Evolutionary conservation across 2,329 filamentous ascomycete genomes (phyloP).

Genomic region (Kalaharituber pfeilii): DNA sequence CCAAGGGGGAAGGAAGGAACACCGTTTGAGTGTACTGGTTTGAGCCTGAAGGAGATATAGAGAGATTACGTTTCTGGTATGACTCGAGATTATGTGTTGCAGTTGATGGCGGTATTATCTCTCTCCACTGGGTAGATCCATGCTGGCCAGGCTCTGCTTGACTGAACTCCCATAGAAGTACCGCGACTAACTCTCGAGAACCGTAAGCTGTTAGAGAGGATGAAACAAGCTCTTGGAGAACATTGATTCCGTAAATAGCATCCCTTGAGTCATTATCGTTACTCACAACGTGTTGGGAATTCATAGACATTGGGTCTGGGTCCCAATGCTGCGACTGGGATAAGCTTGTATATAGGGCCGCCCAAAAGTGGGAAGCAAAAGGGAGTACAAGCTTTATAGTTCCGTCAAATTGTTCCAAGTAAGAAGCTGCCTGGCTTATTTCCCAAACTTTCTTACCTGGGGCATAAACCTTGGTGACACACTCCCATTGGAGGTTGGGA

Average conservation of each 20-base stretch:
- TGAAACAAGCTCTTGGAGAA: constrained; percentile 21
- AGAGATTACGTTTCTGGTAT: neutral
- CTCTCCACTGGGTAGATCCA: neutral
- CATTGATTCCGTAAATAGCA: constrained; percentile 20
- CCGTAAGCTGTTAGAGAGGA: constrained; percentile 15
- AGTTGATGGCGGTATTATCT: neutral
- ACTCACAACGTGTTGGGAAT: constrained; percentile 15
- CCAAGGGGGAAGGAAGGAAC: neutral
- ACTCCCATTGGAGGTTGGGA: constrained; percentile 15
- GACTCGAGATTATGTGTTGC: neutral
- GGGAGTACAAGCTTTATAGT: constrained; percentile 15
- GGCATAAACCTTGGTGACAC: constrained; percentile 19
- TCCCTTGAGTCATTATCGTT: constrained; percentile 18
- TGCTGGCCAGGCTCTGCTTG: constrained; percentile 4
- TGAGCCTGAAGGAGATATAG: neutral
- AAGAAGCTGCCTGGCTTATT: constrained; percentile 8
- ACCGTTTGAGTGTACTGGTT: neutral
- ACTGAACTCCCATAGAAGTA: constrained; percentile 23
- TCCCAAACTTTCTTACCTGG: constrained; percentile 16
- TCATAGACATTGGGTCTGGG: neutral
- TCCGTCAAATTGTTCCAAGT: constrained; percentile 10
- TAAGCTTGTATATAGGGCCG: constrained; percentile 16
- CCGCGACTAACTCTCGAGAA: constrained; percentile 16
- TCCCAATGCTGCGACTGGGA: constrained; percentile 7
- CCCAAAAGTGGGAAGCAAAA: constrained; percentile 19